Evolutionary conservation across 495 filamentous ascomycete species (phyloP), one percentile per base, ranked within the genome.

Genomic region (Eremomyces bilateralis): DNA sequence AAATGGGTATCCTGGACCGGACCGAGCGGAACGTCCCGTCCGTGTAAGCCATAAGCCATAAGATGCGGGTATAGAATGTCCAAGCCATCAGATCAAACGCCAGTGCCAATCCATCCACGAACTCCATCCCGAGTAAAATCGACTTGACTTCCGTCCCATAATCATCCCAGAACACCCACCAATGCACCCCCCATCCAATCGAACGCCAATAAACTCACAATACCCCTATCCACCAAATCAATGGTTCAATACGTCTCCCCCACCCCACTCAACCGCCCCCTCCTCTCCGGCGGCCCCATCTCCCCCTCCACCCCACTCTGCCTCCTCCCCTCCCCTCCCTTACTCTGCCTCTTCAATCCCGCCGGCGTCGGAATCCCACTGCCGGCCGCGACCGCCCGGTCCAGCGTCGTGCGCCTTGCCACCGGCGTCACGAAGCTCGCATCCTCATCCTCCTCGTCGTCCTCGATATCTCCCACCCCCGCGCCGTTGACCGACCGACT

Each of bases 211-310:
- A n/a, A n/a, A n/a, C n/a, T n/a, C n/a, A n/a, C n/a, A n/a, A n/a
- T n/a, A n/a, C n/a, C n/a, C n/a, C n/a, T n/a, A n/a, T n/a, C n/a
- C n/a, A n/a, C n/a, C n/a, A n/a, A n/a, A n/a, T n/a, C n/a, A n/a
- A n/a, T n/a, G n/a, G 11, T 12, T 46, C 39, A 79, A 49, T 65
- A 79, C 19, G 71, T 74, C 54, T 79, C 73, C 11, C 71, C 72
- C n/a, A 79, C 53, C 38, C 67, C 72, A 44, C 59, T 64, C 41
- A 65, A 46, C 45, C 64, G 49, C 33, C 52, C 39, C 34, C 47
- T 56, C 32, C 53, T 19, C 33, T 6, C 52, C 4, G 65, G 63
- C 17, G 65, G 65, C 21, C 61, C 61, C 69, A 72, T 64, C 36
- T 54, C 54, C 34, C 63, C 58, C 35, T 56, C 57, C 44, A 59